A percentile compares a stretch with the other conserved stretches of the same genome.
Conservation (phyloP, 257 asterid genomes). For the Solanum peruvianum region DNA sequence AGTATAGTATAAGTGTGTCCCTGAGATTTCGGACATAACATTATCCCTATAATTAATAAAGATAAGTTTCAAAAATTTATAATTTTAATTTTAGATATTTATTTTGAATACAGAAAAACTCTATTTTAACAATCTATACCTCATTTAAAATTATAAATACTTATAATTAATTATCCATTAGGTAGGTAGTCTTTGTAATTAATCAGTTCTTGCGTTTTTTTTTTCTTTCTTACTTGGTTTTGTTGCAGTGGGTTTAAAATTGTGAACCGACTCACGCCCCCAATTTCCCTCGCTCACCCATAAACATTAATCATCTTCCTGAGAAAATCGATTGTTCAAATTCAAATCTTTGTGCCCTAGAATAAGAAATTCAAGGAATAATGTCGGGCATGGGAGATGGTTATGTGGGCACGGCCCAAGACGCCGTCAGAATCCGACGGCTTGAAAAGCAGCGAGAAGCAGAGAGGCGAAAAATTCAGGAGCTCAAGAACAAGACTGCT, state of each 20-base stretch:
- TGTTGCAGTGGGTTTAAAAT: background rate
- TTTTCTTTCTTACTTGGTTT: background rate
- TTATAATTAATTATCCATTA: too few species aligned
- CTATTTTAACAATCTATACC: too few species aligned
- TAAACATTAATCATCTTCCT: background rate
- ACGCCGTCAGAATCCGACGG: conserved; percentile 86
- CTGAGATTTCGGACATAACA: too few species aligned
- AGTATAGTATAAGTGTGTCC: too few species aligned
- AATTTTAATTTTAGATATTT: too few species aligned
- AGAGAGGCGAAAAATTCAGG: conserved; percentile 91
- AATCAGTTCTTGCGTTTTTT: background rate
- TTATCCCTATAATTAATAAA: too few species aligned
- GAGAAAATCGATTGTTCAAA: background rate
- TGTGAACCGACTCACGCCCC: background rate
- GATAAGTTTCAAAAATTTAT: too few species aligned
- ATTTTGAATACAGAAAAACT: too few species aligned
- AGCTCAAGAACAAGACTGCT: conserved; percentile 89
- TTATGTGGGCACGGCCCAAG: conserved; percentile 96
- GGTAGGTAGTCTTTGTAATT: background rate
- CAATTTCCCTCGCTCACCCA: background rate
- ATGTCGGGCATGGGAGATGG: conserved; percentile 99
- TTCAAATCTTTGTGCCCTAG: background rate
- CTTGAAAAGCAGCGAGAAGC: conserved; percentile 98
- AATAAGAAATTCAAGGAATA: background rate
- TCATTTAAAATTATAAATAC: too few species aligned